These are phyloP conservation scores for Verticillium dahliae DNA, from an alignment of 2,329 filamentous ascomycete species.

Conservation along the genomic window DNA sequence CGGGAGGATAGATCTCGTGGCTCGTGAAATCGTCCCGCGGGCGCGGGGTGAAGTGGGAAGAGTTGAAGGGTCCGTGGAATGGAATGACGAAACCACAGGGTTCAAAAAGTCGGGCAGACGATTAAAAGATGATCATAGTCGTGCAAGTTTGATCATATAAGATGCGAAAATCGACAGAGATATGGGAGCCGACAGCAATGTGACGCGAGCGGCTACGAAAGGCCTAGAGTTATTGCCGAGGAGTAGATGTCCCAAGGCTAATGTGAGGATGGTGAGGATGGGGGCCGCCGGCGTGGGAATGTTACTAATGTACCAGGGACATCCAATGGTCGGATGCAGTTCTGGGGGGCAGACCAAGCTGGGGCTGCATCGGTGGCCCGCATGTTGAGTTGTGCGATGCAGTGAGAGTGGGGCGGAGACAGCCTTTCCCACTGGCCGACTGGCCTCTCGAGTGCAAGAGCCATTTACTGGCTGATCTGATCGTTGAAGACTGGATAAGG, in stretches of 20 bases:
- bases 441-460: not conserved
- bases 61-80: slow-evolving; percentile 7
- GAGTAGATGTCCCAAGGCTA: not conserved
- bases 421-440: not conserved
- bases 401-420: not conserved
- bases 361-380: not conserved
- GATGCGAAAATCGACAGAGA: not conserved
- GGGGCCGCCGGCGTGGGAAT: slow-evolving; percentile 8
- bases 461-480: not conserved
- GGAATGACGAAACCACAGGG: slow-evolving; percentile 9
- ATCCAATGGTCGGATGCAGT: not conserved
- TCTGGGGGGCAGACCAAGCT: not conserved
- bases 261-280: slow-evolving; percentile 5
- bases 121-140: slow-evolving; percentile 9
- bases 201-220: not conserved
- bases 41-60: slow-evolving; percentile 7
- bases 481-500: not conserved
- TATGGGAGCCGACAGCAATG: not conserved
- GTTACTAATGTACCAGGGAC: not conserved
- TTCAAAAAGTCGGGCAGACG: slow-evolving; percentile 4
- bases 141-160: slow-evolving; percentile 1
- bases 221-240: not conserved
- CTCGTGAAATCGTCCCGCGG: slow-evolving; percentile 4
- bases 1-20: not conserved
- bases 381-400: not conserved